These are phyloP conservation scores for Tympanopsis confertula DNA, from an alignment of 2,329 filamentous ascomycete genomes.

Conservation along the genomic window DNA sequence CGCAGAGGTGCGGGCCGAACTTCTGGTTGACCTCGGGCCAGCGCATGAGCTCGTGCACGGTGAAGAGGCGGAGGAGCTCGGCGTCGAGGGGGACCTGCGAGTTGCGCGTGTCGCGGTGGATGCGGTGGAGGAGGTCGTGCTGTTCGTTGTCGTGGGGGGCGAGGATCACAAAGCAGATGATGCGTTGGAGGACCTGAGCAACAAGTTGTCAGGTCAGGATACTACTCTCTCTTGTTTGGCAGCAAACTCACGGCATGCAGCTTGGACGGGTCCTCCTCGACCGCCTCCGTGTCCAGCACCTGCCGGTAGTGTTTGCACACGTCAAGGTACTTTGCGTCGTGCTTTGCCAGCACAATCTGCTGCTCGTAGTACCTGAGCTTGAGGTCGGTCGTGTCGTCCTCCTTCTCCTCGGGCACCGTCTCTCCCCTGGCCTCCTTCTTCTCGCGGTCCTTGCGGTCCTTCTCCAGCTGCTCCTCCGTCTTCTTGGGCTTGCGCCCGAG, in stretches of 20 bases:
- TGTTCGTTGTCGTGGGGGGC: conserved; percentile 98
- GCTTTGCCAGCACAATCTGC: conserved; percentile 88
- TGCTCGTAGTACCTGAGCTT: conserved; percentile 96
- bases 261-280: conserved; percentile 79
- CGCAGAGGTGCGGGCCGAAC: conserved; percentile 78
- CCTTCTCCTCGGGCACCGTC: conserved; percentile 65
- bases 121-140: conserved; percentile 88
- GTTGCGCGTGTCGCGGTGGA: conserved; percentile 75
- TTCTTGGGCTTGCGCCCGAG: conserved; percentile 84
- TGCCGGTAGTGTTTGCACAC: conserved; percentile 97
- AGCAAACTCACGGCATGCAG: conserved; percentile 61
- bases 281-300: conserved; percentile 88
- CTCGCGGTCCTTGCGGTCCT: conserved; percentile 79
- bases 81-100: conserved; percentile 67
- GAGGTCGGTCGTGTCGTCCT: conserved; percentile 87
- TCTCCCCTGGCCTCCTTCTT: conserved; percentile 71
- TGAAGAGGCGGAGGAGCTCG: conserved; percentile 85
- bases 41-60: conserved; percentile 90
- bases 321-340: conserved; percentile 93
- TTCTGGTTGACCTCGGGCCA: conserved; percentile 87
- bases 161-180: conserved; percentile 95
- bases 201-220: conserved; percentile 6
- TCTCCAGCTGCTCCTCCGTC: conserved; percentile 76
- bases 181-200: conserved; percentile 72
- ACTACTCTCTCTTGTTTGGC: no score